Conservation (phyloP, 805 yeast species). For the Clavispora fructus region DNA sequence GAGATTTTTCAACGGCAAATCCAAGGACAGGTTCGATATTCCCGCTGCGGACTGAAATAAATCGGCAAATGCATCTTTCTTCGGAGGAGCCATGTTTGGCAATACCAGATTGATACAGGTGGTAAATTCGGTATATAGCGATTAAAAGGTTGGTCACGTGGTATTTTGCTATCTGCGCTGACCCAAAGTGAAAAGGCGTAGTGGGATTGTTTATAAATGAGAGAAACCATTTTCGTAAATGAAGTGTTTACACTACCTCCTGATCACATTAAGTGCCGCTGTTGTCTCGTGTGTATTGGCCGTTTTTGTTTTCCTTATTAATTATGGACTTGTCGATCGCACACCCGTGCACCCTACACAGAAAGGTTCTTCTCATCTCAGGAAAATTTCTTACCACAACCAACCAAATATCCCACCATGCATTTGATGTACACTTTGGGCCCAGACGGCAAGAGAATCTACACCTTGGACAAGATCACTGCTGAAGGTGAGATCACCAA, state of each 20-base stretch:
- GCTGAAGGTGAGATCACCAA: constrained; percentile 91
- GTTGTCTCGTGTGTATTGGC: not conserved
- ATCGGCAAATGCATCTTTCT: constrained; percentile 43
- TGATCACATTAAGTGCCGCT: too few relatives aligned
- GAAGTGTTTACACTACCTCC: too few relatives aligned
- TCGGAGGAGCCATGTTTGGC: constrained; percentile 26
- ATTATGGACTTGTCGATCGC: not conserved
- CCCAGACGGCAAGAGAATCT: constrained; percentile 90
- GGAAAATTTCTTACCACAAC: constrained; percentile 4
- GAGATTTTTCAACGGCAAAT: constrained; percentile 5
- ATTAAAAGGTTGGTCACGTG: not conserved
- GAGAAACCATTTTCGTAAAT: too few relatives aligned
- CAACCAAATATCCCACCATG: constrained; percentile 44
- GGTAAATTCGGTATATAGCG: not conserved
- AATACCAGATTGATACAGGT: not conserved
- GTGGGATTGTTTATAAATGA: too few relatives aligned
- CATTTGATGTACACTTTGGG: constrained; percentile 98
- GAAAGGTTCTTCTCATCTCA: constrained; percentile 8
- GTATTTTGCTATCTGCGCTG: not conserved
- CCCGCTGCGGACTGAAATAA: constrained; percentile 31
- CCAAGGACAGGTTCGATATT: constrained; percentile 8
- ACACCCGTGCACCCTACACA: not conserved
- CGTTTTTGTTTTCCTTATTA: not conserved
- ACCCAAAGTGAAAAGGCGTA: too few relatives aligned
- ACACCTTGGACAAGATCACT: constrained; percentile 81